These are phyloP conservation scores for Alternaria dauci DNA, from an alignment of 2,329 filamentous ascomycete species.

Conservation along the genomic window DNA sequence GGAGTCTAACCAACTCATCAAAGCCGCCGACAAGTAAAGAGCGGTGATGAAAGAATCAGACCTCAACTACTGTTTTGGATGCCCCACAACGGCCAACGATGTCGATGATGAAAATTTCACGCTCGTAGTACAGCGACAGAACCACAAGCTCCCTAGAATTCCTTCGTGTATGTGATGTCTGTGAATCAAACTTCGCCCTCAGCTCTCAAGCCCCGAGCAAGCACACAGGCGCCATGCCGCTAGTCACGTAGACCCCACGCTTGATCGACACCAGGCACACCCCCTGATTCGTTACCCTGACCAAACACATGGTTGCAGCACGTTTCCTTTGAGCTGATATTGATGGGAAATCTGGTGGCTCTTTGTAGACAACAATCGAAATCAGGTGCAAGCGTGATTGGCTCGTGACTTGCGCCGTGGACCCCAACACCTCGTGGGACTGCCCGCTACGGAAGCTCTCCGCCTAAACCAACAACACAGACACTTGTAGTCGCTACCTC, in stretches of 20 bases:
- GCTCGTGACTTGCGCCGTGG: conserved; percentile 13
- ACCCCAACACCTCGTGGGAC: conserved; percentile 15
- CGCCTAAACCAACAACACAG: conserved; percentile 23
- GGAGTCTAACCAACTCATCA: not conserved
- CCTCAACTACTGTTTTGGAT: not conserved
- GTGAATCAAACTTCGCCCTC: not conserved
- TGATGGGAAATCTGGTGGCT: not conserved
- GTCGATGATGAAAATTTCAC: too few relatives aligned
- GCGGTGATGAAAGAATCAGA: not conserved
- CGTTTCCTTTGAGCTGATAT: not conserved
- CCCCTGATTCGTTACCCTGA: conserved; percentile 14
- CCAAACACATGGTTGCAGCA: conserved; percentile 7
- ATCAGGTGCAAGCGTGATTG: conserved; percentile 19
- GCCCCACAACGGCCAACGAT: not conserved
- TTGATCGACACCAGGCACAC: conserved; percentile 14
- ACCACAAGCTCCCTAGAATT: not conserved
- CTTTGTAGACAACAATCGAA: not conserved
- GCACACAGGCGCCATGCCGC: conserved; percentile 11
- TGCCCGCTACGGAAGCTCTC: conserved; percentile 20
- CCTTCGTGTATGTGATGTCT: not conserved
- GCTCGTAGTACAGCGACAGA: not conserved
- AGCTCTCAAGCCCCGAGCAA: not conserved
- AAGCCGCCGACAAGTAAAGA: not conserved
- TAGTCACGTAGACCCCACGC: conserved; percentile 20
- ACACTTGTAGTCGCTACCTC: conserved; percentile 24